Conservation (phyloP, 768 basidiomycete genomes). For the button mushroom (Agaricus bisporus) region DNA sequence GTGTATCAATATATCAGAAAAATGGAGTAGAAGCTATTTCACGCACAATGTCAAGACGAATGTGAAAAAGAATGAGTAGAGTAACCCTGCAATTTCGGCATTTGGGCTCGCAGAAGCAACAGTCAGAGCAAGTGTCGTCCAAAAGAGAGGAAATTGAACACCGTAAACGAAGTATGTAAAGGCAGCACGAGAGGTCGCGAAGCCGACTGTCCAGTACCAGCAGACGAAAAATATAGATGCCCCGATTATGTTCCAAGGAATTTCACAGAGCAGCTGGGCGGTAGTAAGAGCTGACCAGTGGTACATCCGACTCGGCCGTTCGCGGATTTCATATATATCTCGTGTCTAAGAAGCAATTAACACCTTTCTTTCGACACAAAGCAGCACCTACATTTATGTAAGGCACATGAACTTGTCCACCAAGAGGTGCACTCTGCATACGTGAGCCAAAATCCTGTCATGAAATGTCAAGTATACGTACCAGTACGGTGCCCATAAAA, state of each 20-base stretch:
- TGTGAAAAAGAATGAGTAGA: slow-evolving; percentile 54
- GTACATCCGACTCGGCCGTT: slow-evolving; percentile 60
- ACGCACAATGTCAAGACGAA: slow-evolving; percentile 62
- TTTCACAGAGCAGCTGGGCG: slow-evolving; percentile 48
- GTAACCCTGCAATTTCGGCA: slow-evolving; percentile 50
- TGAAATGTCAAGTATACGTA: slow-evolving; percentile 15
- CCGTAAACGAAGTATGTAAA: slow-evolving; percentile 54
- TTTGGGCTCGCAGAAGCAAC: slow-evolving; percentile 57
- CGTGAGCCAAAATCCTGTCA: background rate
- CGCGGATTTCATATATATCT: slow-evolving; percentile 61
- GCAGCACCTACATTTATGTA: slow-evolving; percentile 36
- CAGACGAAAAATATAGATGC: slow-evolving; percentile 59
- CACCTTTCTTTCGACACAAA: background rate
- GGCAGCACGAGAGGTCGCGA: slow-evolving; percentile 43
- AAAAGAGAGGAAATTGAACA: slow-evolving; percentile 57
- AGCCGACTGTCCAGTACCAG: slow-evolving; percentile 73
- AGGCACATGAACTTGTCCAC: slow-evolving; percentile 59
- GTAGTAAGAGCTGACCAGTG: slow-evolving; percentile 56
- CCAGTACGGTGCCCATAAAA: slow-evolving; percentile 49
- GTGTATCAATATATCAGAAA: background rate
- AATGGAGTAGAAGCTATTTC: background rate
- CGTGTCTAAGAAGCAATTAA: slow-evolving; percentile 30
- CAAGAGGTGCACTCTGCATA: slow-evolving; percentile 39
- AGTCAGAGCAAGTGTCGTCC: slow-evolving; percentile 55
- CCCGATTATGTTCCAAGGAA: slow-evolving; percentile 62